Evolutionary conservation across 169 alveolate genomes (phyloP).

Genomic region (Toxoplasma gondii): DNA sequence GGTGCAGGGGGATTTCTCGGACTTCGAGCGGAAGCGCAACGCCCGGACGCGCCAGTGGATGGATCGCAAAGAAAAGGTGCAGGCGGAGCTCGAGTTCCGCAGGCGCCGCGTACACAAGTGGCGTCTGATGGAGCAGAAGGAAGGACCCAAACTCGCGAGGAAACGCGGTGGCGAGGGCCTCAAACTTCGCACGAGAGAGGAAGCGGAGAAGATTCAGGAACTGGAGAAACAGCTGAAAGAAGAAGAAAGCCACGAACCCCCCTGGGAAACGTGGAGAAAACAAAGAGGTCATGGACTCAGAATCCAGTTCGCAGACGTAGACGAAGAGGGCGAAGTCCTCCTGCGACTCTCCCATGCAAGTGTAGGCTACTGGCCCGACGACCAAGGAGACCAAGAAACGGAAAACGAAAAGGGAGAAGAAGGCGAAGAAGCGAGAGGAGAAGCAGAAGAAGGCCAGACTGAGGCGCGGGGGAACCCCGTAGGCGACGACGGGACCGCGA

Average conservation of each 20-base stretch:
- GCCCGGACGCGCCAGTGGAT: conserved; percentile 7
- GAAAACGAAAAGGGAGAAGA: background rate
- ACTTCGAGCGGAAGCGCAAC: background rate
- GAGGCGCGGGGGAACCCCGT: no score
- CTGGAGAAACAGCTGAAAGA: background rate
- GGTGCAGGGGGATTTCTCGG: conserved; percentile 5
- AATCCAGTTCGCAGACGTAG: background rate
- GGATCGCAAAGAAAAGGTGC: background rate
- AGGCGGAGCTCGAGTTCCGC: background rate
- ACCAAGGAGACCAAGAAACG: background rate
- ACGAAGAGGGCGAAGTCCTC: background rate
- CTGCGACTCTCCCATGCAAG: background rate
- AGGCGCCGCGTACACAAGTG: background rate
- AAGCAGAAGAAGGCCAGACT: background rate
- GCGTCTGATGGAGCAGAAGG: background rate
- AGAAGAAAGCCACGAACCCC: background rate
- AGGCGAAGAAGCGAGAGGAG: background rate
- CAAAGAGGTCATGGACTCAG: background rate
- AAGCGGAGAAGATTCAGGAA: background rate
- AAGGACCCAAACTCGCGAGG: background rate
- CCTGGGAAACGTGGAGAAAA: background rate
- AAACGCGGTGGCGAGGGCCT: background rate
- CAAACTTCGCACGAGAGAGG: background rate
- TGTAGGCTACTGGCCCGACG: background rate
- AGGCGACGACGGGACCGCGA: no score